Percentiles rank a stretch among this genome's conserved stretches.
phyloP scores from a whole-genome alignment of 352 stramenopile species.

The Globisporangium radiosum region DNA sequence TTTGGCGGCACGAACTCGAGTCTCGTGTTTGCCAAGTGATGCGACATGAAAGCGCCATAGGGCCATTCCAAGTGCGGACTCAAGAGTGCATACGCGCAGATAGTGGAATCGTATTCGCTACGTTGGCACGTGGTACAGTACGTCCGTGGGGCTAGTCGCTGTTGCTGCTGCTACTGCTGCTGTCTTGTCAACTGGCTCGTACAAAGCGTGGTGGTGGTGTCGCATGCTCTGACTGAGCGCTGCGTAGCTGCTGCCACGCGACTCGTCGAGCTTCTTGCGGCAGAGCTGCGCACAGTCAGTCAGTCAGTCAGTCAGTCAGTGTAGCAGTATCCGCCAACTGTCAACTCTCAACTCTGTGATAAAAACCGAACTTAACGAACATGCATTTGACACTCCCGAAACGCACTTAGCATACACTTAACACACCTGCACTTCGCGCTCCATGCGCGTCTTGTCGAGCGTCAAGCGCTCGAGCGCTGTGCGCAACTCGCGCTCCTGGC shows the following conservation, averaged over 20 bases:
- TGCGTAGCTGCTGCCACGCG: conserved; percentile 27
- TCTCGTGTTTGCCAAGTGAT: conserved; percentile 67
- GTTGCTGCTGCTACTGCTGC: background rate
- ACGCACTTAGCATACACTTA: too few species aligned
- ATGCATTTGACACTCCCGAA: too few species aligned
- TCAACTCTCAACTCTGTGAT: too few species aligned
- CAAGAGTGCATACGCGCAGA: too few species aligned
- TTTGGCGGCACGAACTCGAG: conserved; percentile 96
- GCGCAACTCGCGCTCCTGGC: conserved; percentile 60
- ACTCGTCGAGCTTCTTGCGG: conserved; percentile 57
- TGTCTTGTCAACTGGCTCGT: conserved; percentile 19
- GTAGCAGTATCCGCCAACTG: too few species aligned
- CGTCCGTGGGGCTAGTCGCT: conserved; percentile 1
- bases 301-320: background rate
- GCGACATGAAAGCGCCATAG: too few species aligned
- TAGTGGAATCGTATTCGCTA: conserved; percentile 6
- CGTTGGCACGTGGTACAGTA: conserved; percentile 24
- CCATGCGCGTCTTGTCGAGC: conserved; percentile 55
- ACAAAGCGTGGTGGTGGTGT: conserved; percentile 13
- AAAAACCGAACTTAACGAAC: too few species aligned
- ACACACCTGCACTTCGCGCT: conserved; percentile 49
- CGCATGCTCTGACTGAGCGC: background rate
- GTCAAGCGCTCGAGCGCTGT: conserved; percentile 49
- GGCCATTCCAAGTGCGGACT: too few species aligned
- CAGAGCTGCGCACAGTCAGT: conserved; percentile 20